Evolutionary conservation across 1,139 yeast genomes (phyloP), one percentile per base, ranked within the genome.

Genomic region (Debaryomyces singareniensis): DNA sequence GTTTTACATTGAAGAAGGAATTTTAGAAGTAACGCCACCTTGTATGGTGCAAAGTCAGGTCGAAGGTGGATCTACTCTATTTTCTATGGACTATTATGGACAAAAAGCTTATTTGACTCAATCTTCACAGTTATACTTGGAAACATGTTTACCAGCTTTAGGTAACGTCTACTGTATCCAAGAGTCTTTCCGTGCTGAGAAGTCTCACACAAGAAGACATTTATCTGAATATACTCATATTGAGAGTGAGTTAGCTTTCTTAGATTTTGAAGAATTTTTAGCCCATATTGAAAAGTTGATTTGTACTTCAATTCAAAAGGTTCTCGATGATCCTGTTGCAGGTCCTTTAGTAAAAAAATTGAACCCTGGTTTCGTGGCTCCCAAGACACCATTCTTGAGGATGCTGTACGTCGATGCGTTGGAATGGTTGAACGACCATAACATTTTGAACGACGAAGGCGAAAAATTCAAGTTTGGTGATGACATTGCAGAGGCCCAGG

Each of bases 11-110:
- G 93, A 86, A 49, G 89, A 83, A 62, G 75, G 77, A 25, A 54
- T 87, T 35, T 65, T 77, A 27, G 99, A 93, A 68, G 96, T 93
- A 37, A 91, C 97, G 23, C 97, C 98, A 29, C 99, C 99, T 50
- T 89, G 97, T 64, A 89, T 93, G 97, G 99, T 93, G 35, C 98
- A 93, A 66, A 89, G 96, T 27, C 97, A 91, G 68, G 99, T 93
- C 37, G 99, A 93, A 68, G 98, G 99, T 57, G 99, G 99, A 32
- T 83, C 96, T 20, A 93, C 98, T 12, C 71, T 93, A 53, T 93
- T 93, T 68, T 78, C 81, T 49, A 69, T 93, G 69, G 83, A 85
- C 56, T 93, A 93, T 68, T 93, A 93, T 55, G 97, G 96, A 30
- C 95, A 91, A 66, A 93, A 89, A 57, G 98, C 98, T 11, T 93